Conservation (phyloP, 345 rosid genomes). For the Dipteronia sinensis region DNA sequence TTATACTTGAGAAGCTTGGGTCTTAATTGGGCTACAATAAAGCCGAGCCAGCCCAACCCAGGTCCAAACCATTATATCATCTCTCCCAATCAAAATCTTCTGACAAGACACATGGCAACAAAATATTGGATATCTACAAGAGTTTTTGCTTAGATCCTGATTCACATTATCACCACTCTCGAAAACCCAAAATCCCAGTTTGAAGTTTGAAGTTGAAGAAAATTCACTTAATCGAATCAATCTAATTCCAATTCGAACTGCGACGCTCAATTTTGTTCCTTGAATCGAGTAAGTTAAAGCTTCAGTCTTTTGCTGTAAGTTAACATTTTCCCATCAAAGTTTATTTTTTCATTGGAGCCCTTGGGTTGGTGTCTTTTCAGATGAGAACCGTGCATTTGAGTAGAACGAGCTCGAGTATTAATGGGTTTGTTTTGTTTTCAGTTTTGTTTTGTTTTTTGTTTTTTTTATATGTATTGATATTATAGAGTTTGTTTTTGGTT, state of each 20-base stretch:
- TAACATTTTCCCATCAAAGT: not conserved
- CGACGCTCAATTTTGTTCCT: conserved; percentile 4
- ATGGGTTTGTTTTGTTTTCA: conserved; percentile 13
- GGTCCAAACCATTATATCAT: not conserved
- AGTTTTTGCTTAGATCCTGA: not conserved
- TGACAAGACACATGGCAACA: not conserved
- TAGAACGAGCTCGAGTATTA: conserved; percentile 4
- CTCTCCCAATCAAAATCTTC: not conserved
- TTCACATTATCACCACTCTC: not conserved
- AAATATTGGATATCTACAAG: not conserved
- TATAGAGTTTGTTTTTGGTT: not conserved
- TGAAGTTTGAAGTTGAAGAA: not conserved
- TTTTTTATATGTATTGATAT: not conserved
- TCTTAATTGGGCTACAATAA: not conserved
- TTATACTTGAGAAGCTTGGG: no score
- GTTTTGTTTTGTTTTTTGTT: not conserved
- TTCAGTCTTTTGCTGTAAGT: not conserved
- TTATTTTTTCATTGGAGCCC: not conserved
- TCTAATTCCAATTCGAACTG: not conserved
- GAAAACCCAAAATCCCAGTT: not conserved
- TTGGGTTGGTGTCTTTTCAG: not conserved
- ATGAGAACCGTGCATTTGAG: not conserved
- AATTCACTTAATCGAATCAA: not conserved
- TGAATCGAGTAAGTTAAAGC: conserved; percentile 7
- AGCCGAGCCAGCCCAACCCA: not conserved